Percentiles rank a stretch among this genome's conserved stretches.
phyloP scores from a whole-genome alignment of 140 eudicot species.

The Stevia rebaudiana region DNA sequence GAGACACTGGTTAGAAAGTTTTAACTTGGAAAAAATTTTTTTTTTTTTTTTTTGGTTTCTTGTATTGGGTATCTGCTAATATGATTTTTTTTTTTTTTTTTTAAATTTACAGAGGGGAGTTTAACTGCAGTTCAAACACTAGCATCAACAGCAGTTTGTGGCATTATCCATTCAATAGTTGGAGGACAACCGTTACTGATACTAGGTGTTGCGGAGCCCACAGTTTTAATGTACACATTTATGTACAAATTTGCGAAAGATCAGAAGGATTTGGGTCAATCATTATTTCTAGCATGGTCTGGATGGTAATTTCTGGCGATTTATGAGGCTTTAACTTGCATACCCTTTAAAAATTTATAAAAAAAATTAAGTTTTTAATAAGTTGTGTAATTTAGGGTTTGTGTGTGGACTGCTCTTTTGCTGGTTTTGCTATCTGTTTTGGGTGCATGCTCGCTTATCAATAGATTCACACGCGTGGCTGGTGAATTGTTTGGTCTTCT shows the following conservation, averaged over 20 bases:
- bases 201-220: constrained; percentile 97
- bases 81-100: constrained; percentile 11
- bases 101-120: constrained; percentile 55
- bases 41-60: not conserved
- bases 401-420: constrained; percentile 95
- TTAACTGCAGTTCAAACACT: constrained; percentile 97
- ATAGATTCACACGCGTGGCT: constrained; percentile 87
- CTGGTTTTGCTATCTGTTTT: constrained; percentile 77
- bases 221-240: constrained; percentile 94
- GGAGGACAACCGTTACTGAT: constrained; percentile 97
- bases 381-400: constrained; percentile 54
- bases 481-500: constrained; percentile 95
- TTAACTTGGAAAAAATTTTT: not conserved
- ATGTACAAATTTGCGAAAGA: constrained; percentile 90
- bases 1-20: constrained; percentile 66
- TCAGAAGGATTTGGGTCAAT: constrained; percentile 81
- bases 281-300: constrained; percentile 87
- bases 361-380: not conserved
- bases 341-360: constrained; percentile 2
- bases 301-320: constrained; percentile 67
- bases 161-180: constrained; percentile 83
- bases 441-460: constrained; percentile 96
- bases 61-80: not conserved
- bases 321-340: constrained; percentile 9
- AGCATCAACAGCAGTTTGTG: constrained; percentile 92